Conservation (phyloP, 352 stramenopile genomes). For the Phytophthora tubulina region DNA sequence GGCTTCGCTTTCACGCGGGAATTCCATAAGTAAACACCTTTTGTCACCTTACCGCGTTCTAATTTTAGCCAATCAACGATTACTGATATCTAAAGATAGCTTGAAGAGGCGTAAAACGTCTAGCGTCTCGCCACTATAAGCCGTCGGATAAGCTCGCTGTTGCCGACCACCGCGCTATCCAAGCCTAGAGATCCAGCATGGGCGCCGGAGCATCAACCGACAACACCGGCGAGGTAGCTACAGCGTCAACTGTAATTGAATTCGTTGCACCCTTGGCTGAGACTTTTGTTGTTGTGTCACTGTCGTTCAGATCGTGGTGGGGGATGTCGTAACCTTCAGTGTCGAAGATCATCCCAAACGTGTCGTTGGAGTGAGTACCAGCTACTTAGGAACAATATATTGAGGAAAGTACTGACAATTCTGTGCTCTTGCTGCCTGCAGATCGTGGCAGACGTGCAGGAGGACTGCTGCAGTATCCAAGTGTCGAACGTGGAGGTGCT, state of each 20-base stretch:
- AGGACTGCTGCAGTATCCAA: conserved; percentile 59
- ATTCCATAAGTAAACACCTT: background rate
- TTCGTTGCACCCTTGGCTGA: background rate
- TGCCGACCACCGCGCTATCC: background rate
- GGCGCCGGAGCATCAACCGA: conserved; percentile 50
- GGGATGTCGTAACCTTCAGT: conserved; percentile 67
- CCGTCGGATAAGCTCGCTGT: background rate
- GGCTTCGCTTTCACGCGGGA: background rate
- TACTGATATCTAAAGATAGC: conserved; percentile 15
- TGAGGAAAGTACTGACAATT: conserved; percentile 2
- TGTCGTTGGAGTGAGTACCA: conserved; percentile 59
- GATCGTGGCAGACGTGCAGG: conserved; percentile 62
- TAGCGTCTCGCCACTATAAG: background rate
- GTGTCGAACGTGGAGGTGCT: conserved; percentile 64
- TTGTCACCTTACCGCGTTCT: background rate
- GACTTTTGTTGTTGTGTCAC: background rate
- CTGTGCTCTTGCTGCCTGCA: conserved; percentile 15
- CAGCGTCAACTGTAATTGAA: background rate
- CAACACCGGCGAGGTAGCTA: conserved; percentile 40
- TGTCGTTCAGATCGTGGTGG: conserved; percentile 59
- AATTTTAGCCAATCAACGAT: conserved; percentile 9
- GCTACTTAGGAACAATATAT: background rate
- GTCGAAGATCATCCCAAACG: conserved; percentile 57
- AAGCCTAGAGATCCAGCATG: conserved; percentile 33
- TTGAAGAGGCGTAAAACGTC: conserved; percentile 23